Evolutionary conservation across 768 basidiomycete species (phyloP).

Genomic region (Cantharellus cinnabarinus): DNA sequence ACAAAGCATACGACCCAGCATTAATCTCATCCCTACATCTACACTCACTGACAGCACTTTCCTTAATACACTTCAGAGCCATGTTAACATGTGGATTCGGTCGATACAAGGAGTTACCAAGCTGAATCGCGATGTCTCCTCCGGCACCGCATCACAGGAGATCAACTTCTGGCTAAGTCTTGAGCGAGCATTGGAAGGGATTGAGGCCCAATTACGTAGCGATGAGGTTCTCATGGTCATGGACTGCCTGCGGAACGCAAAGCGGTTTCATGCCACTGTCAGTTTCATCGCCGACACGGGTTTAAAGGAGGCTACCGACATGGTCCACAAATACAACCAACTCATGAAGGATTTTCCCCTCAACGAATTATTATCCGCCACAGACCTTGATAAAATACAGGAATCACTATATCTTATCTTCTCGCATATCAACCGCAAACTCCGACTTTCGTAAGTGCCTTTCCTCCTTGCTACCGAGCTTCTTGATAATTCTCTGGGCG

Average conservation of each 20-base stretch:
- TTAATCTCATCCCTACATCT: conserved; percentile 51
- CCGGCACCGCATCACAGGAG: conserved; percentile 93
- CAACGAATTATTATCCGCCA: conserved; percentile 89
- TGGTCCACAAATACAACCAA: conserved; percentile 93
- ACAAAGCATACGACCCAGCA: conserved; percentile 41
- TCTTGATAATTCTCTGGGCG: background rate
- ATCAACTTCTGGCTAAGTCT: conserved; percentile 98
- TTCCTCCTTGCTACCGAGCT: too few species aligned
- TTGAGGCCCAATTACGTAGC: conserved; percentile 76
- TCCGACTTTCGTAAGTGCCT: conserved; percentile 48
- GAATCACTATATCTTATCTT: conserved; percentile 78
- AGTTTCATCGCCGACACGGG: conserved; percentile 97
- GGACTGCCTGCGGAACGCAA: conserved; percentile 87
- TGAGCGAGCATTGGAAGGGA: conserved; percentile 81
- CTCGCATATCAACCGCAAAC: conserved; percentile 83
- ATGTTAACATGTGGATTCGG: conserved; percentile 97
- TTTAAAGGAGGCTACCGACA: conserved; percentile 78
- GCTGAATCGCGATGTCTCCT: conserved; percentile 78
- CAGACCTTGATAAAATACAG: conserved; percentile 88
- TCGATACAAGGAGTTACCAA: conserved; percentile 93
- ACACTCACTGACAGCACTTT: conserved; percentile 74
- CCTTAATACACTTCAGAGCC: conserved; percentile 78
- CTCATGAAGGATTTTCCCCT: conserved; percentile 98
- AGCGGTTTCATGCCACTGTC: conserved; percentile 91
- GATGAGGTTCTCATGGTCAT: conserved; percentile 86